Conservation (phyloP, 2,329 filamentous ascomycete species). For the Trichoderma sp. region DNA sequence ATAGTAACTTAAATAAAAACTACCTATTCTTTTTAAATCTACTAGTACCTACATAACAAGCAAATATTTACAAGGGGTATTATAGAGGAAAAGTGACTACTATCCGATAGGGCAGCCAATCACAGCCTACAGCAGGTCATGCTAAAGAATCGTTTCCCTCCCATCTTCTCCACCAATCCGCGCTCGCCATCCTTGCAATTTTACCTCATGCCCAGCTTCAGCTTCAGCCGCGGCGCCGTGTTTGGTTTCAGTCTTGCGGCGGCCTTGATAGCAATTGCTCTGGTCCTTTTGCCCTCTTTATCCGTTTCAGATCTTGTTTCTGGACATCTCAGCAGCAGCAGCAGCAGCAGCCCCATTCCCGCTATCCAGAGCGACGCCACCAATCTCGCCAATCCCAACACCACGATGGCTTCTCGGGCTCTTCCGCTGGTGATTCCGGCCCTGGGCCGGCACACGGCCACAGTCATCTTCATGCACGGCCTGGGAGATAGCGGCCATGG, state of each 20-base stretch:
- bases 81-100: background rate
- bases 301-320: background rate
- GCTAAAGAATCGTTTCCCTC: background rate
- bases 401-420: conserved; percentile 34
- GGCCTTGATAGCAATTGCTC: conserved; percentile 9
- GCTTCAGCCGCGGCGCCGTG: background rate
- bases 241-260: conserved; percentile 5
- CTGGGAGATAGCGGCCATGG: conserved; percentile 81
- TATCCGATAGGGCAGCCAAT: background rate
- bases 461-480: conserved; percentile 92
- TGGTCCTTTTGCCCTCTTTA: background rate
- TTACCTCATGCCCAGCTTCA: conserved; percentile 22
- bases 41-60: too few species aligned
- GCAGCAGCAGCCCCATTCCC: background rate
- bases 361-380: background rate
- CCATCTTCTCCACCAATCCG: conserved; percentile 14
- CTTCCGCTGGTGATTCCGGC: conserved; percentile 74
- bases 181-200: conserved; percentile 17
- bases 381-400: background rate
- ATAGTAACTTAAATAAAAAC: too few species aligned
- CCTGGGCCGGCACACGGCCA: conserved; percentile 82
- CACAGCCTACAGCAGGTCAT: background rate
- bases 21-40: too few species aligned
- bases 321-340: background rate
- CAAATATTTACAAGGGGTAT: too few species aligned